Evolutionary conservation across 2,329 filamentous ascomycete species (phyloP), one percentile per base, ranked within the genome.

Genomic region (Exophiala dermatitidis): DNA sequence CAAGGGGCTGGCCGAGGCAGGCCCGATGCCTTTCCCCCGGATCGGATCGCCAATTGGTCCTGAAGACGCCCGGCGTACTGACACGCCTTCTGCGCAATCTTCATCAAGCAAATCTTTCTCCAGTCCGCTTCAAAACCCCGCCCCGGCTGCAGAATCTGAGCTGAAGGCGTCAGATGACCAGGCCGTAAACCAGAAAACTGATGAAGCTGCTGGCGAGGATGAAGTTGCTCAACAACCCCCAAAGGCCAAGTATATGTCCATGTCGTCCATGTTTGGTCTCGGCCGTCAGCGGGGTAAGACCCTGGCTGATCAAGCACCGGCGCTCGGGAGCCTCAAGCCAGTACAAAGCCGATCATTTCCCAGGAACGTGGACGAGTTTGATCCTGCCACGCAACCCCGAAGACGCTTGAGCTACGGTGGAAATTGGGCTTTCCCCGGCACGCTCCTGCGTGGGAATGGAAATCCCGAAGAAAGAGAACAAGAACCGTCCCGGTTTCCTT

Each of bases 281-380:
- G 77, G 81, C 65, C 75, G 81, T 32, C 79, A 79, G 60, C 75
- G 81, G 56, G 78, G 79, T 3, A 84, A 84, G 69, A 81, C 80
- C 0, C 67, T 78, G 34, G 76, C 76, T 2, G 78, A 81, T 58
- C 77, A 82, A 32, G 78, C 80, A 2, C 79, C 79, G 40, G 66
- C 75, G 37, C 63, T 82, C 31, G 81, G 81, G 10, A 76, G 76
- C n/a, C 65, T 83, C 57, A 82, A 81, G 59, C 69, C 77, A 45
- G 74, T 76, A 0, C 80, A 84, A 57, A 83, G 80, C 56, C 81
- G 83, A 58, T 84, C 81, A n/a, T 77, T 84, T 63, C 82, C 82
- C 9, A 73, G 80, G 34, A 74, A 76, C 57, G 46, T 72, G 32
- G 76, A 82, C 40, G 75, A 76, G 5, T 65, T 75, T 38, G 78